These are phyloP conservation scores for Diaporthe vexans DNA, from an alignment of 2,329 filamentous ascomycete genomes.

Conservation along the genomic window DNA sequence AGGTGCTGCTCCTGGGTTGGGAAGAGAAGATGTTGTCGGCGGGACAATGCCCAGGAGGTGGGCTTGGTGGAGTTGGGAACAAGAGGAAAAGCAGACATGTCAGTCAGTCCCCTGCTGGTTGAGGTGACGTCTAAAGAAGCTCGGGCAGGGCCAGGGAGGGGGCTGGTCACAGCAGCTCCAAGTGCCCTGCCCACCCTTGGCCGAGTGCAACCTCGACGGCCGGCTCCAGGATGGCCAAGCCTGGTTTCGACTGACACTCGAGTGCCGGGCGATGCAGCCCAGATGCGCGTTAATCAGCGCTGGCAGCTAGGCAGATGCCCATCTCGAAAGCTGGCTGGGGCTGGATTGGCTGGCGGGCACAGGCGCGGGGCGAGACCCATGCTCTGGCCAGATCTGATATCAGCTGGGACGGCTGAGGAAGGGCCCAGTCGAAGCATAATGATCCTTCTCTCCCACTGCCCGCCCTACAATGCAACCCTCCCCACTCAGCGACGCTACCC, in stretches of 20 bases:
- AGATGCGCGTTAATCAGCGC: constrained; percentile 14
- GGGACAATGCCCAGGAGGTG: not conserved
- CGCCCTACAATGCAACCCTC: constrained; percentile 31
- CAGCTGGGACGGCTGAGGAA: constrained; percentile 4
- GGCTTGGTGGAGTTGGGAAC: not conserved
- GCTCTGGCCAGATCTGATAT: constrained; percentile 21
- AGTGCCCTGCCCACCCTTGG: no score
- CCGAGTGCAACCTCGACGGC: not conserved
- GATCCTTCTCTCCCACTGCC: not conserved
- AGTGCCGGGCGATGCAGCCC: constrained; percentile 1
- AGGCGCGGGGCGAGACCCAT: not conserved
- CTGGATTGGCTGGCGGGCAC: no score
- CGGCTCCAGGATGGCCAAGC: not conserved
- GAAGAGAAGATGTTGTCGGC: not conserved
- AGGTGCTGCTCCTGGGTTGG: not conserved
- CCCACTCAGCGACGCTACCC: constrained; percentile 11
- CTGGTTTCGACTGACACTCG: not conserved
- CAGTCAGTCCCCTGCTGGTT: not conserved
- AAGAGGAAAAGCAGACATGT: not conserved
- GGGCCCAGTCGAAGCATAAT: constrained; percentile 2
- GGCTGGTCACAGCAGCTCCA: constrained; percentile 3
- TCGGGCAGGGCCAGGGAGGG: not conserved
- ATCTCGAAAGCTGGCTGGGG: no score
- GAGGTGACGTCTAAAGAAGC: constrained; percentile 37
- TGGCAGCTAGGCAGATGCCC: not conserved